Evolutionary conservation across 1,139 yeast species (phyloP), one percentile per base, ranked within the genome.

Genomic region (Suhomyces chickasaworum): DNA sequence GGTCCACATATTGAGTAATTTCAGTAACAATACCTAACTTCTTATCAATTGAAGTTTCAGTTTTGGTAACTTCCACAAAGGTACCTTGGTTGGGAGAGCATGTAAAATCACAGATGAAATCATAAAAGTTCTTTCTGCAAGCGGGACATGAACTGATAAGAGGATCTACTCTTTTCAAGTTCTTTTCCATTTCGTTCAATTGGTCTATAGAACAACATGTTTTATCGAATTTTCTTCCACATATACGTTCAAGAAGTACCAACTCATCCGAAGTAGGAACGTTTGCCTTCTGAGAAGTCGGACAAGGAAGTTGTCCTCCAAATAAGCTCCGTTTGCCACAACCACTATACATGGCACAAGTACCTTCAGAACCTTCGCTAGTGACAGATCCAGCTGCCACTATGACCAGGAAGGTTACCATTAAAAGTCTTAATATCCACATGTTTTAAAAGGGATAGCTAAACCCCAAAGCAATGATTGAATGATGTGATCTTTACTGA

Each of bases 71-170:
- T 53, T 89, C 78, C 21, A 90, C 78, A 66, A 90, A 93, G 16
- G 69, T 64, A 0, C 90, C 77, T 64, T 93, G 98, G 57, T 88
- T 71, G 0, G 97, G 85, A 1, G 97, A 87, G 65, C 99, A 93
- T 1, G 97, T 87, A 64, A 93, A 90, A 42, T 84, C 81, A 68
- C 98, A 93, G 61, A 90, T 89, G 56, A 91, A 75, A 57, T 86
- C 87, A 58, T 83, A 82, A 64, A 93, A 91, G 69, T 93, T 93
- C 66, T 82, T 83, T 49, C 80, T 76, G 64, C 99, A 93, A 0
- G 99, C 98, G 1, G 98, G 98, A 63, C 99, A 93, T 4, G 97
- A 87, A 20, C 95, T 81, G 35, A 93, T 86, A 34, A 93, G 66
- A 0, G 89, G 81, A 50, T 86, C 95, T 0, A 87, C 96, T 52